Evolutionary conservation across 169 alveolate genomes (phyloP).

Genomic region (Eimeria zaria): DNA sequence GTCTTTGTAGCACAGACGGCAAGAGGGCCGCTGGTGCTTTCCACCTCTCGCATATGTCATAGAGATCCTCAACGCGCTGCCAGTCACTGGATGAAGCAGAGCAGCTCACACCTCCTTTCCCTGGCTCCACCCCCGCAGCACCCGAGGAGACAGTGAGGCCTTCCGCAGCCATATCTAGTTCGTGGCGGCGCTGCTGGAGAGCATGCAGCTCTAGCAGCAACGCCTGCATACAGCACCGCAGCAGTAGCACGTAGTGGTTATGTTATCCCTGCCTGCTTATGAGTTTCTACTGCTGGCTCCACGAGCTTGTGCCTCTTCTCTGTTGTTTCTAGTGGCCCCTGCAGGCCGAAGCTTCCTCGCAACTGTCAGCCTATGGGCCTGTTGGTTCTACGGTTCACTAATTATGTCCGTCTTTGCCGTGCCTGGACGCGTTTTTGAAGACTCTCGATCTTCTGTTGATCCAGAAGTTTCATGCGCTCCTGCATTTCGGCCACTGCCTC

Average conservation of each 20-base stretch:
- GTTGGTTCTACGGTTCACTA: background rate
- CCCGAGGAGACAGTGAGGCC: background rate
- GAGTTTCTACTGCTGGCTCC: background rate
- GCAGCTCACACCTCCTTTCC: conserved; percentile 11
- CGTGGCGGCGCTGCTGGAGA: conserved; percentile 83
- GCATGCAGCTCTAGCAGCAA: conserved; percentile 81
- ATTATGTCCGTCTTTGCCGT: background rate
- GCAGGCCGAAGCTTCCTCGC: background rate
- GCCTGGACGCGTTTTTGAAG: conserved; percentile 82
- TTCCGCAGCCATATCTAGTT: conserved; percentile 72
- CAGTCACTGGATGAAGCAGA: conserved; percentile 58
- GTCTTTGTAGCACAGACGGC: conserved; percentile 80
- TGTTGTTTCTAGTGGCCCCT: background rate
- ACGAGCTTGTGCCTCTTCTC: background rate
- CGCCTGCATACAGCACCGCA: conserved; percentile 29
- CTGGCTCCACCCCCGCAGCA: conserved; percentile 2
- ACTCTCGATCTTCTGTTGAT: conserved; percentile 63
- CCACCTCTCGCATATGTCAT: conserved; percentile 84
- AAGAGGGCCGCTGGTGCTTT: conserved; percentile 79
- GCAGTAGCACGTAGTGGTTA: background rate
- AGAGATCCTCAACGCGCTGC: conserved; percentile 82
- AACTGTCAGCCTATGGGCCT: background rate
- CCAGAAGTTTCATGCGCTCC: conserved; percentile 73
- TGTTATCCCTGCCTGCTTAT: background rate
- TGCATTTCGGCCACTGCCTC: conserved; percentile 65